Evolutionary conservation across 2,329 filamentous ascomycete species (phyloP), one percentile per base, ranked within the genome.

Genomic region (Aspergillus puulaauensis): DNA sequence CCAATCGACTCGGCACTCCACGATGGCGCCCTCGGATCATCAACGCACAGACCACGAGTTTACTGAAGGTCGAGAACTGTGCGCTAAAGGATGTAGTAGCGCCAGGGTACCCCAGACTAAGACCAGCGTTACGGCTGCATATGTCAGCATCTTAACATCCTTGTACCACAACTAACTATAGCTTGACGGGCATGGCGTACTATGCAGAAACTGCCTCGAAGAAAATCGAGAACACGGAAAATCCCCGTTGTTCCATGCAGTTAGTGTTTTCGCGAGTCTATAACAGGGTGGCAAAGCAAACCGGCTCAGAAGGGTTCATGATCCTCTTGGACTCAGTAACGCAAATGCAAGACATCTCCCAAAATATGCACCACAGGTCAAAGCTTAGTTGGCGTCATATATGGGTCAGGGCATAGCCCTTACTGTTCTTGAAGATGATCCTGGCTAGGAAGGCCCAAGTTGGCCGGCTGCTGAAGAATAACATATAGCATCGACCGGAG

Each of bases 341-440:
- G 56, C 79, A 80, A 57, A 88, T 84, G 24, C 83, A 67, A 60
- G 88, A 80, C 24, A 86, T 77, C 6, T 84, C 82, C 1, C 87
- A 69, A 12, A 84, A 81, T 17, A 89, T 81, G 72, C 82, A 85
- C 86, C 86, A 88, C 24, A 89, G 73, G 66, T 89, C 86, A 68
- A 88, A 85, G 12, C 82, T 81, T 1, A 89, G 78, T 70, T 89
- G 86, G n/a, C 82, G 81, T 24, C 83, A 81, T 37, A 88, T 77
- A 66, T 88, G 84, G 46, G 80, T 75, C n/a, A 77, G 67, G 19
- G 83, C 72, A 48, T 83, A 82, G 33, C 73, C 58, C 61, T 73
- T 65, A 3, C 66, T 54, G n/a, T 49, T 60, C 48, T 73, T 69
- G 15, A 53, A 27, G 5, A 86, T 73, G 44, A 80, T 79, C 15